Evolutionary conservation across 1,284 basidiomycete species (phyloP).

Genomic region (Waitea zeae): DNA sequence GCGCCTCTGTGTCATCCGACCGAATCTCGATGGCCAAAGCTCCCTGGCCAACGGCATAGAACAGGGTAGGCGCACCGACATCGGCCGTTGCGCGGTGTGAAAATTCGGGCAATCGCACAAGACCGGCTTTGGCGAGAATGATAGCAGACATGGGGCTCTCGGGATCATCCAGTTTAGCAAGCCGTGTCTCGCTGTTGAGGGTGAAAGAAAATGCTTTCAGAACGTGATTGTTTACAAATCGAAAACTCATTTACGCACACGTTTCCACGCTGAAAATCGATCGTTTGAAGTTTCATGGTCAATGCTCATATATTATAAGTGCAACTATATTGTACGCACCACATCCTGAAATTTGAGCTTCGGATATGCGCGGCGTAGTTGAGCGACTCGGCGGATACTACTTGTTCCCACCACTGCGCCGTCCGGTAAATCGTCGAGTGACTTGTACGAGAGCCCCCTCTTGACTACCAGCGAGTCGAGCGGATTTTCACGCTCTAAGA

Average conservation of each 20-base stretch:
- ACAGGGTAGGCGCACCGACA: conserved; percentile 58
- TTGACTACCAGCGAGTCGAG: conserved; percentile 85
- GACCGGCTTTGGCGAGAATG: conserved; percentile 87
- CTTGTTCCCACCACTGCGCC: conserved; percentile 91
- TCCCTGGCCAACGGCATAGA: conserved; percentile 90
- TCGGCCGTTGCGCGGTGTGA: conserved; percentile 68
- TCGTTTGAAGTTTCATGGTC: conserved; percentile 5
- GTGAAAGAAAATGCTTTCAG: background rate
- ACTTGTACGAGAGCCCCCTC: conserved; percentile 54
- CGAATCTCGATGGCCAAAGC: conserved; percentile 85
- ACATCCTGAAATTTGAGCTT: conserved; percentile 78
- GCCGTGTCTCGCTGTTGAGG: conserved; percentile 79
- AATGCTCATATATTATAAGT: conserved; percentile 2
- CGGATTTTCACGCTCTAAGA: conserved; percentile 80
- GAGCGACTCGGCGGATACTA: conserved; percentile 85
- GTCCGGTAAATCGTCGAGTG: conserved; percentile 70
- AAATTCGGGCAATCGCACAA: conserved; percentile 73
- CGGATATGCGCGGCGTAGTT: conserved; percentile 71
- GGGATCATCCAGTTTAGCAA: conserved; percentile 81
- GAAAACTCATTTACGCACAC: too few species aligned
- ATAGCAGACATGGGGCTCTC: conserved; percentile 77
- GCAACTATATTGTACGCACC: conserved; percentile 30
- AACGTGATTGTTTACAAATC: conserved; percentile 4
- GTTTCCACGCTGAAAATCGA: conserved; percentile 47
- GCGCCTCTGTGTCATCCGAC: conserved; percentile 42